These are phyloP conservation scores for Rutidosis leptorrhynchoides DNA, from an alignment of 129 eudicot genomes.

Conservation along the genomic window DNA sequence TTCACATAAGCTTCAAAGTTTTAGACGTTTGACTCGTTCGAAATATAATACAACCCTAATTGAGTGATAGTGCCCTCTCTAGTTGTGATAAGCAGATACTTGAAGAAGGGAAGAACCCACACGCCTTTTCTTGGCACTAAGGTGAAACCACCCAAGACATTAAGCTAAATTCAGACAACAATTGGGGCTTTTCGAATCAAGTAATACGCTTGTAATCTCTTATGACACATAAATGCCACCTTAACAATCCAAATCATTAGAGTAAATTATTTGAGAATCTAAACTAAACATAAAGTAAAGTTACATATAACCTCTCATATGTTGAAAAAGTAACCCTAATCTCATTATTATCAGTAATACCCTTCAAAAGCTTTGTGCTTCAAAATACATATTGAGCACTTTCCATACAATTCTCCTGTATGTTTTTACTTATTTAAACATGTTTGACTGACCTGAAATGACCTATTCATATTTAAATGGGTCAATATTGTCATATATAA, in stretches of 20 bases:
- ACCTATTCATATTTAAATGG: too few relatives aligned
- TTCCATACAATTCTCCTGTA: too few relatives aligned
- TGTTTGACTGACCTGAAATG: too few relatives aligned
- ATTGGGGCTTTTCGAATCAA: background rate
- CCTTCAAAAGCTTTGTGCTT: too few relatives aligned
- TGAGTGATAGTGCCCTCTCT: too few relatives aligned
- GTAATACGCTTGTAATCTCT: background rate
- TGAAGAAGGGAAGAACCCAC: slow-evolving; percentile 79
- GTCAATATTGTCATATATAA: too few relatives aligned
- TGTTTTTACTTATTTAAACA: too few relatives aligned
- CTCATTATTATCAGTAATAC: too few relatives aligned
- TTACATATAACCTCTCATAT: slow-evolving; percentile 3
- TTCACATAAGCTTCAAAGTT: background rate
- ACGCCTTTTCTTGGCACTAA: slow-evolving; percentile 98
- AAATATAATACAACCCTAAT: background rate
- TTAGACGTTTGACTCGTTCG: background rate
- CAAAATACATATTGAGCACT: too few relatives aligned
- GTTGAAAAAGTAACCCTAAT: too few relatives aligned
- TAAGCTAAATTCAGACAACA: slow-evolving; percentile 34
- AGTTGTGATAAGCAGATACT: slow-evolving; percentile 47
- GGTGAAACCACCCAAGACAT: slow-evolving; percentile 86
- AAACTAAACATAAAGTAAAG: background rate
- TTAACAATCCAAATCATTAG: background rate
- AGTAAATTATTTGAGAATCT: background rate
- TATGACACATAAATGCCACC: background rate